Evolutionary conservation across 1,284 basidiomycete genomes (phyloP).

Genomic region (Papiliotrema flavescens): DNA sequence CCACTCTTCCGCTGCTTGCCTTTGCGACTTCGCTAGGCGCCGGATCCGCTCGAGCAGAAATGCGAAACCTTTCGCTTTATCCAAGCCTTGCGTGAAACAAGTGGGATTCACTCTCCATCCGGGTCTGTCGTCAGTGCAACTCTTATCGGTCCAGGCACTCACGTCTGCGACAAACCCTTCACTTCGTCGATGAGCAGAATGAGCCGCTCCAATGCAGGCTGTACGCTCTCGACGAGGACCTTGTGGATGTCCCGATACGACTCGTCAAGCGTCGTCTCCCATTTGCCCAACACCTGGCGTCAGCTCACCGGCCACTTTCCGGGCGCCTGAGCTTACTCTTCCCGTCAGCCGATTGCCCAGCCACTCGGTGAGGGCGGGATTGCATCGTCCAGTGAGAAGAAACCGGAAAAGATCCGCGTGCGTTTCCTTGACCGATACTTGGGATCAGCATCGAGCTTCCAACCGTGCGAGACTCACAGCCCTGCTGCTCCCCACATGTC

Average conservation of each 20-base stretch:
- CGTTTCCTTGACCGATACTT: conserved; percentile 30
- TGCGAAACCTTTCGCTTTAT: conserved; percentile 6
- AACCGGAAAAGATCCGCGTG: conserved; percentile 43
- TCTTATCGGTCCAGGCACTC: conserved; percentile 3
- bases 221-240: conserved; percentile 34
- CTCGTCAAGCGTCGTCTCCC: conserved; percentile 34
- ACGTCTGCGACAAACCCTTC: conserved; percentile 29
- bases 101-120: not conserved
- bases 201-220: conserved; percentile 38
- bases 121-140: not conserved
- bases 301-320: not conserved
- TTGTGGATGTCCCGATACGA: conserved; percentile 31
- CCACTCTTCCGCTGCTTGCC: conserved; percentile 33
- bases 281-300: conserved; percentile 38
- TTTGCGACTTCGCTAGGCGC: conserved; percentile 30
- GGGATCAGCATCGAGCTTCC: not conserved
- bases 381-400: conserved; percentile 37
- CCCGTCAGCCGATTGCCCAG: conserved; percentile 42
- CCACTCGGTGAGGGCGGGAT: conserved; percentile 40
- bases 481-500: conserved; percentile 39
- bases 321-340: conserved; percentile 21
- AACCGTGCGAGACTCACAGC: conserved; percentile 22
- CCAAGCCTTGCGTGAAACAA: not conserved
- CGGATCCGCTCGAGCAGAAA: conserved; percentile 33
- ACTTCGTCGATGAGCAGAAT: conserved; percentile 41